These are phyloP conservation scores for Fusarium sp. DNA, from an alignment of 2,329 filamentous ascomycete species.

Conservation along the genomic window DNA sequence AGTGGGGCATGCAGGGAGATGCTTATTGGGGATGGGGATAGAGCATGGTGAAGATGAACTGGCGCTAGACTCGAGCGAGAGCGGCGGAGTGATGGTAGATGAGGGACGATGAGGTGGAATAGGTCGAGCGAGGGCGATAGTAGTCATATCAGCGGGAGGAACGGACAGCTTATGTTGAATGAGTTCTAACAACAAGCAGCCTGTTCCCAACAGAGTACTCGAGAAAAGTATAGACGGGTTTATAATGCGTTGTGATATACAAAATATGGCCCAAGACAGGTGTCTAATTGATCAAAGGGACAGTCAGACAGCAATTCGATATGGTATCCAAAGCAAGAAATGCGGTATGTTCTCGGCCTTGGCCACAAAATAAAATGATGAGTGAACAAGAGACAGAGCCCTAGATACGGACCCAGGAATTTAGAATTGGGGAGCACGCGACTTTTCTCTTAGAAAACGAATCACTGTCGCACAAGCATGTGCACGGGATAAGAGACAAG, in stretches of 20 bases:
- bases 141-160: constrained; percentile 61
- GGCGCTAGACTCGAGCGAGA: constrained; percentile 54
- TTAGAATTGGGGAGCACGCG: constrained; percentile 35
- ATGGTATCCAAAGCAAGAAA: constrained; percentile 26
- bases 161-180: constrained; percentile 16
- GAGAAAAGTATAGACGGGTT: constrained; percentile 18
- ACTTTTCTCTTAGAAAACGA: constrained; percentile 38
- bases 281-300: constrained; percentile 27
- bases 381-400: constrained; percentile 29
- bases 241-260: constrained; percentile 35
- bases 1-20: constrained; percentile 89
- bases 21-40: constrained; percentile 82
- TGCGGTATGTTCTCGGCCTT: constrained; percentile 29
- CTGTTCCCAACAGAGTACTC: constrained; percentile 17
- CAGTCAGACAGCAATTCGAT: constrained; percentile 27
- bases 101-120: constrained; percentile 61
- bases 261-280: constrained; percentile 17
- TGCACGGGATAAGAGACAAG: constrained; percentile 28
- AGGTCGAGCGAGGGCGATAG: constrained; percentile 66
- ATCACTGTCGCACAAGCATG: constrained; percentile 45
- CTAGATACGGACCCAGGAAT: constrained; percentile 29
- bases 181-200: constrained; percentile 12
- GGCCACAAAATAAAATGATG: constrained; percentile 36
- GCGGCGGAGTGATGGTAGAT: constrained; percentile 59
- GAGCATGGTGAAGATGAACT: constrained; percentile 48